Evolutionary conservation across 768 basidiomycete species (phyloP), one percentile per base, ranked within the genome.

Genomic region (Mycena epipterygia): DNA sequence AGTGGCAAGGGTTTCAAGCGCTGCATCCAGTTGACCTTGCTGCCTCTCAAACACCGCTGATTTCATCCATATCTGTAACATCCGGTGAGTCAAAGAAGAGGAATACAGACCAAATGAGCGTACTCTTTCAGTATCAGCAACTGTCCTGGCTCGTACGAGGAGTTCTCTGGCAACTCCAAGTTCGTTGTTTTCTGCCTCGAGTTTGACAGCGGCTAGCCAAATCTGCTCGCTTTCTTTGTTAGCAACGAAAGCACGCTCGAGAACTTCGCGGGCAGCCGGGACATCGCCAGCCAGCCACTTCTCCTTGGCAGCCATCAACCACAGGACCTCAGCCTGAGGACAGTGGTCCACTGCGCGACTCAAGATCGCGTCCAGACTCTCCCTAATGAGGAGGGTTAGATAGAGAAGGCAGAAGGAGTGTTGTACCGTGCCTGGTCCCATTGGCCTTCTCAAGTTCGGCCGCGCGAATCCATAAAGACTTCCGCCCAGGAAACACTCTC

Each of bases 291-390:
- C 84, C 19, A 95, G 78, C 97, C 97, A 99, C 79, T 95, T 95
- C 84, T 99, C 97, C 82, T 99, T 99, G 4, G 97, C 98, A 58
- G 92, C 89, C 96, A 99, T 99, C 35, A 99, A 87, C 98, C 98
- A 99, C 7, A 99, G 84, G 0, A 96, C 94, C 80, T 99, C 97
- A 1, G 96, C 97, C 74, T 96, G 95, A 0, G 97, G 98, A 75
- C 96, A 97, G 77, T 96, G 91, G 63, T 93, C 87, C 29, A 97
- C 95, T 0, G 97, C 96, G 35, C 92, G 89, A 51, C 85, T 85
- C 48, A 98, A 89, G 5, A 98, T 89, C 1, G 91, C 91, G 76
- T 96, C 91, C 32, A 98, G 86, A 46, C 92, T 90, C 75, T 95
- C 93, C 68, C 92, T 93, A 60, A 46, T 46, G n/a, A 41, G 52